Evolutionary conservation across 2,329 filamentous ascomycete genomes (phyloP).

Genomic region (Pyrenophora tritici-repentis): DNA sequence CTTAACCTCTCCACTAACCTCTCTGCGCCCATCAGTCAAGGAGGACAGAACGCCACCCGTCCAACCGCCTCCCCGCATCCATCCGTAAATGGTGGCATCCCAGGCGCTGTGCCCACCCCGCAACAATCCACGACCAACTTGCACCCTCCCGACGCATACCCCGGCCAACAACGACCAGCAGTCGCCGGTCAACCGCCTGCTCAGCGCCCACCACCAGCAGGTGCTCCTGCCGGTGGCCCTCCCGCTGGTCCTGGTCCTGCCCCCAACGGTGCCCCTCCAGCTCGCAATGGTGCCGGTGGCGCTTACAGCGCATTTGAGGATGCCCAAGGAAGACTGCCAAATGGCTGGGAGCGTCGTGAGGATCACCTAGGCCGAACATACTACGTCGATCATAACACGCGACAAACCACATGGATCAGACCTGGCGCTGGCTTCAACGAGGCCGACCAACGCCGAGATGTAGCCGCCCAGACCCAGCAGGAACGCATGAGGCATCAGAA

Average conservation of each 20-base stretch:
- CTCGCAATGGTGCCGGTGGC: conserved; percentile 20
- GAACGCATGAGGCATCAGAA: conserved; percentile 95
- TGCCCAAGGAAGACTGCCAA: conserved; percentile 86
- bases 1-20: conserved; percentile 95
- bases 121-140: conserved; percentile 47
- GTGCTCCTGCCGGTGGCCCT: conserved; percentile 53
- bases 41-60: conserved; percentile 44
- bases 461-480: conserved; percentile 89
- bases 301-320: conserved; percentile 92
- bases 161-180: conserved; percentile 40
- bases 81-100: conserved; percentile 45
- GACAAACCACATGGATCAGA: conserved; percentile 94
- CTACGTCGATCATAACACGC: conserved; percentile 96
- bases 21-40: conserved; percentile 66
- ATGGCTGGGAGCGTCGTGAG: conserved; percentile 94
- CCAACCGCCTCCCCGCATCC: conserved; percentile 48
- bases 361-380: conserved; percentile 95
- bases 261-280: conserved; percentile 52
- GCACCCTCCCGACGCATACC: conserved; percentile 44
- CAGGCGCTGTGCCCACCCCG: conserved; percentile 45
- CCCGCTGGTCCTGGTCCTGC: conserved; percentile 35
- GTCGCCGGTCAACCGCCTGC: conserved; percentile 30
- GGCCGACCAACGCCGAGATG: conserved; percentile 74
- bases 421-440: conserved; percentile 80
- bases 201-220: conserved; percentile 36